phyloP scores from a whole-genome alignment of 352 stramenopile species.

The Thraustotheca clavata region DNA sequence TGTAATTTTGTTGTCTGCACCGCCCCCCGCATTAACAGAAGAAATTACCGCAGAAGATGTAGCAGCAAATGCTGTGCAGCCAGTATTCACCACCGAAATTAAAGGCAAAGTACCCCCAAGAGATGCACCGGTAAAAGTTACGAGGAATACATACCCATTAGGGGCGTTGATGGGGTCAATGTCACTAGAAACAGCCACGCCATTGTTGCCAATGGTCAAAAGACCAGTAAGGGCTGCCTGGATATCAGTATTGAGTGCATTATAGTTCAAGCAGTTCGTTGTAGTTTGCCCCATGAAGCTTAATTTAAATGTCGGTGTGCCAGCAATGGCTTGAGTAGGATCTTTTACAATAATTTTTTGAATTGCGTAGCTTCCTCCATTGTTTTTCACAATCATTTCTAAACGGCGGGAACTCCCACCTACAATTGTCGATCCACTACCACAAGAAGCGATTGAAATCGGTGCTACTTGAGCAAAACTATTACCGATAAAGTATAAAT shows the following conservation, averaged over 20 bases:
- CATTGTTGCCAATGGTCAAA: slow-evolving; percentile 27
- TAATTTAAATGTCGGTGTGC: slow-evolving; percentile 34
- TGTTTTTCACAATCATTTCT: slow-evolving; percentile 32
- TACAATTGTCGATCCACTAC: slow-evolving; percentile 27
- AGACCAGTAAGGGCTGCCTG: slow-evolving; percentile 28
- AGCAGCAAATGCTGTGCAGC: slow-evolving; percentile 23
- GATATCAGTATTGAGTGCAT: slow-evolving; percentile 24
- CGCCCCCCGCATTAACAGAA: slow-evolving; percentile 26
- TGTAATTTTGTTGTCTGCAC: slow-evolving; percentile 31
- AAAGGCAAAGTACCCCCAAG: slow-evolving; percentile 44
- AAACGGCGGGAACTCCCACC: slow-evolving; percentile 37
- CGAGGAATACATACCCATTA: slow-evolving; percentile 47
- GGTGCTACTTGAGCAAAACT: slow-evolving; percentile 26
- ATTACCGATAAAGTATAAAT: slow-evolving; percentile 67
- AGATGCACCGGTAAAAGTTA: slow-evolving; percentile 58
- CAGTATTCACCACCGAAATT: slow-evolving; percentile 26
- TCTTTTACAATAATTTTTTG: slow-evolving; percentile 45
- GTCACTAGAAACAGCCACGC: slow-evolving; percentile 44
- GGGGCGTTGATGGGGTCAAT: slow-evolving; percentile 30
- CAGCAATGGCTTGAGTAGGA: slow-evolving; percentile 16
- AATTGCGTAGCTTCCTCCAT: slow-evolving; percentile 52
- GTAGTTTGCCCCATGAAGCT: slow-evolving; percentile 36
- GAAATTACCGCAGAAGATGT: slow-evolving; percentile 28
- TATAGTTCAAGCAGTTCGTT: slow-evolving; percentile 30
- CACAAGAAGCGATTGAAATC: slow-evolving; percentile 30